Percentiles rank a stretch among this genome's conserved stretches.
Conservation (phyloP, 805 yeast species). For the Hanseniaspora thailandica region DNA sequence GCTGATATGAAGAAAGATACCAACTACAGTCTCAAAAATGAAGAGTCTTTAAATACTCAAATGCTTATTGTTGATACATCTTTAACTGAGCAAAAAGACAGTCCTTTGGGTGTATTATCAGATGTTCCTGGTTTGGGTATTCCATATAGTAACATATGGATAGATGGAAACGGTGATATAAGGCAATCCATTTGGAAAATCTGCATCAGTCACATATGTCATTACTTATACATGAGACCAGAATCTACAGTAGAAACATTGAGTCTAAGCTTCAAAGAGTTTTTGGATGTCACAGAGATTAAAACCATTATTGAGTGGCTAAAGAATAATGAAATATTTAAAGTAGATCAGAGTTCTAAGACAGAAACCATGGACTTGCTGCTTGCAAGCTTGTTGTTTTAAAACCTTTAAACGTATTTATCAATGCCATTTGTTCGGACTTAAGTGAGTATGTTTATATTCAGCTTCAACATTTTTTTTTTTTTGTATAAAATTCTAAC, state of each 20-base stretch:
- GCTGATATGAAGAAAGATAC: slow-evolving; percentile 6
- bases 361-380: not conserved
- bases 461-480: no score
- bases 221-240: slow-evolving; percentile 41
- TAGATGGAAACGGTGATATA: slow-evolving; percentile 51
- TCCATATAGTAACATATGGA: slow-evolving; percentile 62
- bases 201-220: slow-evolving; percentile 37
- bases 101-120: slow-evolving; percentile 14
- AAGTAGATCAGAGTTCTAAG: not conserved
- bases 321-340: slow-evolving; percentile 25
- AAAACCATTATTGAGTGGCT: slow-evolving; percentile 37
- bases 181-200: slow-evolving; percentile 50
- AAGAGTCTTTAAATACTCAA: slow-evolving; percentile 15
- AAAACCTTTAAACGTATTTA: no score
- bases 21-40: slow-evolving; percentile 1
- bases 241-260: slow-evolving; percentile 33
- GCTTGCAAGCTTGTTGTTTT: not conserved
- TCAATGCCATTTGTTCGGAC: no score
- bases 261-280: slow-evolving; percentile 20
- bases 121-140: slow-evolving; percentile 44
- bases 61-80: slow-evolving; percentile 26
- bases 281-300: slow-evolving; percentile 33
- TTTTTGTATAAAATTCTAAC: no score
- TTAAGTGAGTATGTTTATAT: no score
- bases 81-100: no score